Percentiles rank a stretch among this genome's conserved stretches.
Evolutionary conservation across 441 rosid species (phyloP).

Genomic region (Erysimum pusillum): DNA sequence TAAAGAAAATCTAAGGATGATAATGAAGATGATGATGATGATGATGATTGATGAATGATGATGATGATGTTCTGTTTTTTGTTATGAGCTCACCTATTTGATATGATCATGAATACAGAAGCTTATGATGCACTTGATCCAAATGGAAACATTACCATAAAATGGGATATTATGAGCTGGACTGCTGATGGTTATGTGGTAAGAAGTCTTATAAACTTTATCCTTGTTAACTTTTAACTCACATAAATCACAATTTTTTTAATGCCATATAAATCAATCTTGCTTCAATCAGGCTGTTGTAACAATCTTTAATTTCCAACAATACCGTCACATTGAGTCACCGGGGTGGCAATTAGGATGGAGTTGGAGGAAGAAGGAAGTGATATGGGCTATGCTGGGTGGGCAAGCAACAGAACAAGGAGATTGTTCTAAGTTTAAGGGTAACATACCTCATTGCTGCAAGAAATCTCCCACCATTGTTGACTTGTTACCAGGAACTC

Average conservation of each 20-base stretch:
- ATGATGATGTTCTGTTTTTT: constrained; percentile 13
- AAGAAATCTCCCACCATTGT: constrained; percentile 72
- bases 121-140: constrained; percentile 72
- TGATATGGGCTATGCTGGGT: constrained; percentile 81
- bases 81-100: constrained; percentile 6
- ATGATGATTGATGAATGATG: background rate
- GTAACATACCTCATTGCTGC: constrained; percentile 81
- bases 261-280: too few relatives aligned
- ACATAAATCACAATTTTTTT: too few relatives aligned
- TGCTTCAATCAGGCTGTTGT: constrained; percentile 63
- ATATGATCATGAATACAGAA: constrained; percentile 46
- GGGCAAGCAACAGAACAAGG: constrained; percentile 87
- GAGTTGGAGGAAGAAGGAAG: constrained; percentile 83
- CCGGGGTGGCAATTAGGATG: constrained; percentile 92
- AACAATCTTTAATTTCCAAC: constrained; percentile 80
- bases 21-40: background rate
- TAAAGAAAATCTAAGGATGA: background rate
- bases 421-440: constrained; percentile 87
- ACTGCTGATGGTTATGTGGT: constrained; percentile 85
- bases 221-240: too few relatives aligned
- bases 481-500: constrained; percentile 85
- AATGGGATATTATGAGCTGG: constrained; percentile 80
- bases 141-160: constrained; percentile 75
- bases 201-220: constrained; percentile 44
- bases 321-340: constrained; percentile 79